Evolutionary conservation across 371 early-diverging fungal genomes (phyloP), one percentile per base, ranked within the genome.

Genomic region (Mortierella sp.): DNA sequence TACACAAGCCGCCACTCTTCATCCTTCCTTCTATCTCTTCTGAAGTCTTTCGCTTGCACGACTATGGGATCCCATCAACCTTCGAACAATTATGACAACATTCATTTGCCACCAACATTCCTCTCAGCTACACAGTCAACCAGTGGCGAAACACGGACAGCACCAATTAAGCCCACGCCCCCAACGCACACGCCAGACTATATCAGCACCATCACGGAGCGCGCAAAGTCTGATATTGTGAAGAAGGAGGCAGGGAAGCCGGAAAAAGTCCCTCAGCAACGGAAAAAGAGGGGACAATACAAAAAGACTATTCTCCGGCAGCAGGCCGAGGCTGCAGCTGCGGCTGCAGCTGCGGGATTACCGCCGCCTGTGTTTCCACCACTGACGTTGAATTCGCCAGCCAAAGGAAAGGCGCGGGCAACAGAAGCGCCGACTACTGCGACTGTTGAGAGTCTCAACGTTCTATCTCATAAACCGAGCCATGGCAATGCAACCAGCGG

Each of bases 251-350:
- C 42, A 11, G 49, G 56, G 31, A 42, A 31, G 4, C 23, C n/a
- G 6, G 31, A 51, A 34, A 50, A 62, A 28, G n/a, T 43, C 11
- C 48, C 57, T 23, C 39, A 48, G 17, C 49, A 50, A 14, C 63
- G 76, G 39, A 76, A 76, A 50, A 76, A 76, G 28, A 48, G 76
- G 31, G 76, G 76, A 4, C 56, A 56, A 26, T 76, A 76, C 47
- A 76, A 60, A 43, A 76, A 76, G 43, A 76, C 76, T 5, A 64
- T 76, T 37, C 70, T 76, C n/a, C 64, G 70, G 43, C 56, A 69
- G 27, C 76, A 76, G 39, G 69, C 69, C 4, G 64, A 64, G 46
- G 76, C 76, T 1, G 69, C 50, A 3, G 76, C 69, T 0, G 64
- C 64, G 0, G 76, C 76, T 4, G 56, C 48, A 2, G 70, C 65